Base-by-base conservation (phyloP, 2,329 filamentous ascomycete genomes). In the Colletotrichum lini region DNA sequence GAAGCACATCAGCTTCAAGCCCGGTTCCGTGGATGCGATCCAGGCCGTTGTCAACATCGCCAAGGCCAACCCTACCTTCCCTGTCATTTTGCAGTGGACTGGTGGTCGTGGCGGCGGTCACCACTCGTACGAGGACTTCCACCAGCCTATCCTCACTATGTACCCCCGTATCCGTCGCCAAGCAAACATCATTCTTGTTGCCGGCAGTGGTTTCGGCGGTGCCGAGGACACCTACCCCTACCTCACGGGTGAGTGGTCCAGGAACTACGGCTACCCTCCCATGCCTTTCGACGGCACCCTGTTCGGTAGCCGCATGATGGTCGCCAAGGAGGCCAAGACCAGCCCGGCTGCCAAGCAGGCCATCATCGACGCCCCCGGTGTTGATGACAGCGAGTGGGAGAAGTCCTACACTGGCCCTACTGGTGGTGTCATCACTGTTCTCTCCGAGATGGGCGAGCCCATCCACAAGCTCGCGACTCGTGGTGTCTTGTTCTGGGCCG, bases 401-500 rank as follows among this genome's bases (percentile, higher is more conserved):
- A 92, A 95, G 84, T 97, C 94, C 6, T 98, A 98, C 86, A 94
- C 96, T 85, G 94, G 94, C 21, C 88, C 95, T 35, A 93, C 95
- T 68, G 96, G 96, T 77, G 96, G 96, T 80, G 91, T 99, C 74
- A 96, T 99, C 77, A 99, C 96, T 38, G 96, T 99, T 59, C 91
- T 95, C 74, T 99, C 96, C 1, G 96, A 99, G 84, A 99, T 99
- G 97, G 97, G 96, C 56, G 96, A 99, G 87, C 97, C 96, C 7
- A 99, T 99, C 73, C 96, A 99, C 87, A 99, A 99, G 86, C 90
- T 99, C 71, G 97, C 96, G 18, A 99, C 96, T 59, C 93, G 97
- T 70, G 96, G 96, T 89, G 95, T 99, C 58, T 87, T 90, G 65
- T 98, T 99, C 87, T 99, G 96, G 96, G 92, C 95, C 60, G 97